Percentiles rank a stretch among this genome's conserved stretches.
phyloP scores from a whole-genome alignment of 495 filamentous ascomycete genomes.

The Tuber borchii region DNA sequence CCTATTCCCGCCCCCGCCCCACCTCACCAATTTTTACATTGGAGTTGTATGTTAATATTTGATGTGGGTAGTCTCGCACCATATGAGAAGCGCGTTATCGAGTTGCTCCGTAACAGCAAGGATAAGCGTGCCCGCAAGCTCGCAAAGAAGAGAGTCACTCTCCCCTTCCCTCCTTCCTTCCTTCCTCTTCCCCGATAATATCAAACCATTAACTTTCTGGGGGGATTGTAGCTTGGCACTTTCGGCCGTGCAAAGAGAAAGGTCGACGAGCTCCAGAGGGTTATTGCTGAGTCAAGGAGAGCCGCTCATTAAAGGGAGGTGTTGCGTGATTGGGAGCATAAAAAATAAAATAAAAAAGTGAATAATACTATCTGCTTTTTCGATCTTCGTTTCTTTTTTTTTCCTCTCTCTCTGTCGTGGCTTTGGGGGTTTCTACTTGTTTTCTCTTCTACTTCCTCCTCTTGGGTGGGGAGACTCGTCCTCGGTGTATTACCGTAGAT shows the following conservation, averaged over 20 bases:
- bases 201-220: conserved; percentile 22
- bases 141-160: conserved; percentile 80
- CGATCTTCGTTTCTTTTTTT: neutral
- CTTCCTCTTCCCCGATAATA: conserved; percentile 7
- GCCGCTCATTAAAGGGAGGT: conserved; percentile 44
- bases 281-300: conserved; percentile 93
- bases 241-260: conserved; percentile 96
- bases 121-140: conserved; percentile 99
- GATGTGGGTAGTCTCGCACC: conserved; percentile 63
- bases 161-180: neutral
- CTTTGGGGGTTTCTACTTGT: neutral
- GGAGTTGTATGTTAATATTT: conserved; percentile 8
- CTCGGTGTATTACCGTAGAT: neutral
- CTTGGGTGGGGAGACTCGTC: neutral
- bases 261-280: conserved; percentile 94
- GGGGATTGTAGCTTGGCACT: conserved; percentile 67
- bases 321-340: conserved; percentile 24
- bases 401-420: neutral
- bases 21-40: neutral
- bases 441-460: neutral
- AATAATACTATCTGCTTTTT: neutral
- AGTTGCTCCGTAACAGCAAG: conserved; percentile 96
- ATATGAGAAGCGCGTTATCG: conserved; percentile 96
- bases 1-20: neutral
- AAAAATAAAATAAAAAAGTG: conserved; percentile 29